A percentile compares a stretch with the other conserved stretches of the same genome.
These are phyloP conservation scores for Haberlea rhodopensis DNA, from an alignment of 257 asterid genomes.

Conservation along the genomic window DNA sequence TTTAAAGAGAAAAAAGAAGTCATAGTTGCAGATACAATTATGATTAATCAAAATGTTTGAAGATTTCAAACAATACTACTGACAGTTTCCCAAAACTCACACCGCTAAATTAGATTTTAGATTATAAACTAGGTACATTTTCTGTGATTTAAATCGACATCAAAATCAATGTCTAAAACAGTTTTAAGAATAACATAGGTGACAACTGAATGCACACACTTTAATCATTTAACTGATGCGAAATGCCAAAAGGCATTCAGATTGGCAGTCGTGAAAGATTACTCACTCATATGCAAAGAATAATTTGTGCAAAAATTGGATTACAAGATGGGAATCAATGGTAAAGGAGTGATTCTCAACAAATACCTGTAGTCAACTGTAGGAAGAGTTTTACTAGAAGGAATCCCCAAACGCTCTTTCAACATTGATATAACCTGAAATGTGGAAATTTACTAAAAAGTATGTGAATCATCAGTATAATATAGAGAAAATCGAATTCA, in stretches of 20 bases:
- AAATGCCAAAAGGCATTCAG: conserved; percentile 3
- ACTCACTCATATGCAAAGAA: not conserved
- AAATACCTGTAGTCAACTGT: conserved; percentile 77
- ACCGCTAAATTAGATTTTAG: conserved; percentile 2
- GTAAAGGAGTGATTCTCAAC: conserved; percentile 18
- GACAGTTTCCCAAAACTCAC: conserved; percentile 20
- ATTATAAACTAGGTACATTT: conserved; percentile 20
- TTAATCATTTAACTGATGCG: conserved; percentile 12
- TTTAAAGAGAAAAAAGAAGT: not conserved
- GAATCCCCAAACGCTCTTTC: conserved; percentile 77
- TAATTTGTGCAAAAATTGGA: conserved; percentile 19
- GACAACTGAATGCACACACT: conserved; percentile 18
- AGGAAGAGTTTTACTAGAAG: conserved; percentile 63
- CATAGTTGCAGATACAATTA: not conserved
- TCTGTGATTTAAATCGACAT: not conserved
- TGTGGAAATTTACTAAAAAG: conserved; percentile 30
- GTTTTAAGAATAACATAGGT: conserved; percentile 14
- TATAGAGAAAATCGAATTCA: conserved; percentile 8
- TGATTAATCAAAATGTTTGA: not conserved
- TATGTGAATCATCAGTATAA: conserved; percentile 30
- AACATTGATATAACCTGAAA: conserved; percentile 76
- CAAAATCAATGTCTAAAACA: not conserved
- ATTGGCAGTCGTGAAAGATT: conserved; percentile 17
- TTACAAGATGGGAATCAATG: not conserved
- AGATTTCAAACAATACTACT: conserved; percentile 6